Evolutionary conservation across 192 early-diverging fungal genomes (phyloP).

Genomic region (Pilobolus umbonatus): DNA sequence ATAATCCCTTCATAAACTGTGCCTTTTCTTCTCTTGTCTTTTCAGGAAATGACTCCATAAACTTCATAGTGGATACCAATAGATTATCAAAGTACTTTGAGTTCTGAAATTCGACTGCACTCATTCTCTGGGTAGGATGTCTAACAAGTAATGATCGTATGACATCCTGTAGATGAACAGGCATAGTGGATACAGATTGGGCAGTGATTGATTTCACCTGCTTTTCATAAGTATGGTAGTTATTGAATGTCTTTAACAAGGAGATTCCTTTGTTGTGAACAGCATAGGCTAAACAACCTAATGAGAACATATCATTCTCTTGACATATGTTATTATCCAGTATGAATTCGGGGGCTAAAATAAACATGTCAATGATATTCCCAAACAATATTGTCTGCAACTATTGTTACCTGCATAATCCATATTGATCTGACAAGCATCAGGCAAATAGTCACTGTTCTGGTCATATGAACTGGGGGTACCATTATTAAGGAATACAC

Average conservation of each 20-base stretch:
- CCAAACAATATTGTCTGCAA: background rate
- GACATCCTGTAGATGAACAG: constrained; percentile 49
- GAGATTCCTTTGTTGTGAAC: constrained; percentile 64
- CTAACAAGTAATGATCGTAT: constrained; percentile 51
- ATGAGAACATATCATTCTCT: constrained; percentile 71
- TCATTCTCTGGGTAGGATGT: constrained; percentile 51
- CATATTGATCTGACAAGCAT: constrained; percentile 52
- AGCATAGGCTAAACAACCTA: constrained; percentile 74
- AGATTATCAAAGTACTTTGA: constrained; percentile 77
- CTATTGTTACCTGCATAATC: constrained; percentile 43
- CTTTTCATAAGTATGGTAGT: constrained; percentile 59
- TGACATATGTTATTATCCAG: constrained; percentile 49
- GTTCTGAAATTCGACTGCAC: constrained; percentile 58
- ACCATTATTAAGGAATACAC: constrained; percentile 45
- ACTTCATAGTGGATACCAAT: constrained; percentile 71
- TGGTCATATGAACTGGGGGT: constrained; percentile 34
- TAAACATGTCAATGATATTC: background rate
- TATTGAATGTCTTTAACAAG: constrained; percentile 57
- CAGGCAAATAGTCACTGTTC: constrained; percentile 55
- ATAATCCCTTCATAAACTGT: constrained; percentile 74
- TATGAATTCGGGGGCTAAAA: constrained; percentile 64
- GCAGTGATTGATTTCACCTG: constrained; percentile 43
- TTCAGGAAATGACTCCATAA: constrained; percentile 74
- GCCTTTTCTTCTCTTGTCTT: constrained; percentile 74
- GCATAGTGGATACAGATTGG: constrained; percentile 40